Percentiles rank a stretch among this genome's conserved stretches.
Evolutionary conservation across 2,329 filamentous ascomycete genomes (phyloP).

Genomic region (Fonsecaea pedrosoi): DNA sequence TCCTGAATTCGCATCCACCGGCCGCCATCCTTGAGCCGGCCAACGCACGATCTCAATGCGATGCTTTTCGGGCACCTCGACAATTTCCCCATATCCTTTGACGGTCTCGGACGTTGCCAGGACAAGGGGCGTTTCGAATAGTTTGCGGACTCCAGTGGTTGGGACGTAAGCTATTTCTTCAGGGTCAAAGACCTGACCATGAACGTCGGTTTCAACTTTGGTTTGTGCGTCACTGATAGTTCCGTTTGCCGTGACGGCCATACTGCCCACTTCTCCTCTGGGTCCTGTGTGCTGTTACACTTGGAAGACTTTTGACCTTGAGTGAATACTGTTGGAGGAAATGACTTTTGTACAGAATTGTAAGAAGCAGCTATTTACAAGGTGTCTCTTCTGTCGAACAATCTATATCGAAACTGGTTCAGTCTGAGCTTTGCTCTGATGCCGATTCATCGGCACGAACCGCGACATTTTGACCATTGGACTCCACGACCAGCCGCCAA

Average conservation of each 20-base stretch:
- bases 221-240: neutral
- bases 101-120: slow-evolving; percentile 23
- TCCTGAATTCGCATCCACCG: slow-evolving; percentile 24
- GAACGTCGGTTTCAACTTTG: neutral
- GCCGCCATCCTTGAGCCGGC: slow-evolving; percentile 28
- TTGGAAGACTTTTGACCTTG: neutral
- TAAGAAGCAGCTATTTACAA: neutral
- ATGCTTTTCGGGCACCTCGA: slow-evolving; percentile 20
- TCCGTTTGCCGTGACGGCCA: slow-evolving; percentile 15
- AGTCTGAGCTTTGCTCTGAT: neutral
- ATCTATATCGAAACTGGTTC: neutral
- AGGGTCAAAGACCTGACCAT: slow-evolving; percentile 18
- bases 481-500: neutral
- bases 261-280: neutral
- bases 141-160: slow-evolving; percentile 25
- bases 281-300: neutral
- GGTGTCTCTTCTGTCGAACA: neutral
- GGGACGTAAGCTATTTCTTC: slow-evolving; percentile 24
- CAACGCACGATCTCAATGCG: slow-evolving; percentile 29
- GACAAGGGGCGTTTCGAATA: slow-evolving; percentile 19
- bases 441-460: neutral
- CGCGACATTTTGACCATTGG: neutral
- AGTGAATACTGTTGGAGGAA: neutral
- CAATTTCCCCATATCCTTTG: slow-evolving; percentile 28
- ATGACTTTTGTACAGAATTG: neutral